Evolutionary conservation across 2,329 filamentous ascomycete genomes (phyloP), one percentile per base, ranked within the genome.

Genomic region (Monosporascus sp.): DNA sequence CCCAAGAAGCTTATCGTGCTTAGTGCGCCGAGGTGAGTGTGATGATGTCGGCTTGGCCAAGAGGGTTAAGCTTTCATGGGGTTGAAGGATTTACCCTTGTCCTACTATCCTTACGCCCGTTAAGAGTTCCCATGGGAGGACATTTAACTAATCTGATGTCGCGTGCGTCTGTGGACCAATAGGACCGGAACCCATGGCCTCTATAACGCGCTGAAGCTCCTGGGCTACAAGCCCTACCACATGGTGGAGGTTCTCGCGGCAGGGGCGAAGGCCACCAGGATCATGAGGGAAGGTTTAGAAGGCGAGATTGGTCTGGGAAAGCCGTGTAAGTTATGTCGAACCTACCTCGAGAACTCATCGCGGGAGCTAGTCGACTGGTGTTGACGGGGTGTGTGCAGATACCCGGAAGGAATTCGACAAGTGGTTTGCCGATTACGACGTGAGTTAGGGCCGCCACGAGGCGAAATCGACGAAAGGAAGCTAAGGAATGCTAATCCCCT

Each of bases 371-470:
- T 47, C 26, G 37, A 17, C 5, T 38, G 40, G 4, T 43, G 37
- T 45, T 58, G 47, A 57, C n/a, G 35, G 16, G 38, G 22, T 19
- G 40, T 7, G 19, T 31, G 19, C 49, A 66, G 63, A 71, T 50
- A 63, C 61, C 40, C 65, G 67, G 19, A 60, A 58, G 11, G 72
- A 74, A 43, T 74, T 72, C 45, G 71, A 74, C 54, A 73, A 72
- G 57, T 72, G 70, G 65, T 68, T 72, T 26, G 68, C 68, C 26
- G 63, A 69, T 22, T 72, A 72, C 45, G 70, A 72, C 52, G 71
- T 71, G 58, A 50, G 66, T 52, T 31, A 20, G 31, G 38, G 26
- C 19, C 7, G 2, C 5, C 45, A 9, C 45, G 47, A 40, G 19
- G 27, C 31, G 22, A 49, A 37, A 22, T 52, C 41, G 48, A 4